Evolutionary conservation across 441 rosid genomes (phyloP).

Genomic region (Adansonia gregorii): DNA sequence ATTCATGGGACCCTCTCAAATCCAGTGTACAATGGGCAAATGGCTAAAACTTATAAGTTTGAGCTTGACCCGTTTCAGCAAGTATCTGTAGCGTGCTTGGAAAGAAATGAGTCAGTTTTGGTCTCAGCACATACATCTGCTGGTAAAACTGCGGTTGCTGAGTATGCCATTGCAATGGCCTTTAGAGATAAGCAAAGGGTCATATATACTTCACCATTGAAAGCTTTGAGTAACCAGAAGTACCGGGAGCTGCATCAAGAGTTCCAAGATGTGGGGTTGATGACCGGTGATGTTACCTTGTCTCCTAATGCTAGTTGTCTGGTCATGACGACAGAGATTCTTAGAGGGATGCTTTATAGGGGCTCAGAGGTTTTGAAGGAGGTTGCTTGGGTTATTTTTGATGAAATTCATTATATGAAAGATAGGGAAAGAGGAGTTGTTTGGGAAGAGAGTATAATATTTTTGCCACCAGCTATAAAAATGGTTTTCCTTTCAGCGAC

Average conservation of each 20-base stretch:
- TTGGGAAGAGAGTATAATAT: conserved; percentile 97
- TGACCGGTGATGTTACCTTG: conserved; percentile 97
- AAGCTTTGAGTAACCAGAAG: conserved; percentile 97
- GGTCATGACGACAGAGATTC: conserved; percentile 96
- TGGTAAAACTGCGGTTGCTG: conserved; percentile 95
- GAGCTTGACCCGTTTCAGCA: conserved; percentile 90
- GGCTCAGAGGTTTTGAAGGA: conserved; percentile 95
- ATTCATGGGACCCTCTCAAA: conserved; percentile 71
- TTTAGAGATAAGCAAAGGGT: conserved; percentile 94
- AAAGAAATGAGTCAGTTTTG: conserved; percentile 88
- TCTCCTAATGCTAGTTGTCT: conserved; percentile 91
- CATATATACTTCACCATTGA: conserved; percentile 89
- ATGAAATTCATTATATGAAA: conserved; percentile 96
- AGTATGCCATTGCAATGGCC: conserved; percentile 96
- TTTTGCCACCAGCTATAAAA: conserved; percentile 91
- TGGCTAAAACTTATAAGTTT: conserved; percentile 79
- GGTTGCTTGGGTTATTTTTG: conserved; percentile 96
- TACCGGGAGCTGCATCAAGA: conserved; percentile 89
- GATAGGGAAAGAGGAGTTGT: conserved; percentile 98
- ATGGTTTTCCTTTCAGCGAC: conserved; percentile 98
- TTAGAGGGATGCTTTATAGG: conserved; percentile 92
- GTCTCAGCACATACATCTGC: conserved; percentile 99
- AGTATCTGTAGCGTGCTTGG: conserved; percentile 89
- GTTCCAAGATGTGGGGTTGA: conserved; percentile 91
- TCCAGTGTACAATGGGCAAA: conserved; percentile 70